phyloP scores from a whole-genome alignment of 129 eudicot species.

The Logfia minima region DNA sequence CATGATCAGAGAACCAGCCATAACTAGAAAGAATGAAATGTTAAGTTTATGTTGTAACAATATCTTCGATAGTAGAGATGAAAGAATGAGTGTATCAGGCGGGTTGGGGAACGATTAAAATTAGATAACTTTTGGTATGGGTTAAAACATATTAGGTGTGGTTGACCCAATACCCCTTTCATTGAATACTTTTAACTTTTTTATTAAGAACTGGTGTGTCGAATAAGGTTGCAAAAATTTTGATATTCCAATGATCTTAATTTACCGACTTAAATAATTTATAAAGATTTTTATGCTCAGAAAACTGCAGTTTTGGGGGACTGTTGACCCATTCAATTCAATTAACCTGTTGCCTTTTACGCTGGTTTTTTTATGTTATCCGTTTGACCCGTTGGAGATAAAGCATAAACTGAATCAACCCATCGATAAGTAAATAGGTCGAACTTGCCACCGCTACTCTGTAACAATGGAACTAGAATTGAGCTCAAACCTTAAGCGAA shows the following conservation, averaged over 20 bases:
- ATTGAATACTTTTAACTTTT: not conserved
- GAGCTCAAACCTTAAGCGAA: conserved; percentile 73
- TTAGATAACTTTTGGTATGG: too few relatives aligned
- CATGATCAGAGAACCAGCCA: conserved; percentile 66
- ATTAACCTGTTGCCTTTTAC: not conserved
- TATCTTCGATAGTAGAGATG: not conserved
- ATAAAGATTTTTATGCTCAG: not conserved
- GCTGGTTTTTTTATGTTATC: not conserved
- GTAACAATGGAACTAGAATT: not conserved
- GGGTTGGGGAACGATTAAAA: not conserved
- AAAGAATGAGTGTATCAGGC: not conserved
- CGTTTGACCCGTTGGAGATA: not conserved
- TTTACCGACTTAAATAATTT: not conserved
- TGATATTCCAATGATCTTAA: not conserved
- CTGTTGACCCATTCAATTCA: not conserved
- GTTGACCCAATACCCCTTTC: not conserved
- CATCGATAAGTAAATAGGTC: not conserved
- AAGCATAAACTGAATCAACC: not conserved
- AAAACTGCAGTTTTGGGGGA: not conserved
- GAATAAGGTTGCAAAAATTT: not conserved
- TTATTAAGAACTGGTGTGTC: not conserved
- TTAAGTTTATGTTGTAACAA: conserved; percentile 5
- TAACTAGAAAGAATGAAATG: conserved; percentile 51
- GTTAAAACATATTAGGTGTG: not conserved
- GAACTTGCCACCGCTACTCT: not conserved